Percentiles rank a stretch among this genome's conserved stretches.
Conservation (phyloP, 2,329 filamentous ascomycete genomes). For the Tolypocladium sp. region DNA sequence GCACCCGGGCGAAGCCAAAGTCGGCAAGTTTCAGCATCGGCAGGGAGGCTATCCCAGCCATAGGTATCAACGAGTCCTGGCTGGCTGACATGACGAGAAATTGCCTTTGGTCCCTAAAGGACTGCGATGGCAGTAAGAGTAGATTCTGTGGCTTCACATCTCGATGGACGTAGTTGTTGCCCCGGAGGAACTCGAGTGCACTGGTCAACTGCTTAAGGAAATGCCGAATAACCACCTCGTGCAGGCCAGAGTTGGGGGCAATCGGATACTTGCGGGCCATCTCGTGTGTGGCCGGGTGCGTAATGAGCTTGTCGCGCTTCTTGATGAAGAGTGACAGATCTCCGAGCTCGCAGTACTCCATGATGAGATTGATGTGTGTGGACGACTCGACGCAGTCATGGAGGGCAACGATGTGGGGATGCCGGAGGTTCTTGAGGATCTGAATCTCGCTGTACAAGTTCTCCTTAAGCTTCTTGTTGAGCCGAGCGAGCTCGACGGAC, state of each 20-base stretch:
- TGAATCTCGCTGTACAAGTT: slow-evolving; percentile 94
- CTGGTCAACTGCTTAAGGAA: slow-evolving; percentile 93
- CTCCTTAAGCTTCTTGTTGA: slow-evolving; percentile 93
- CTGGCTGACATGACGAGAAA: slow-evolving; percentile 65
- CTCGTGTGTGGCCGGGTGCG: slow-evolving; percentile 73
- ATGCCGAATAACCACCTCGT: slow-evolving; percentile 94
- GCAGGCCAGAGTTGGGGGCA: slow-evolving; percentile 70
- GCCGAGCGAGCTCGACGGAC: slow-evolving; percentile 80
- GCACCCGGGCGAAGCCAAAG: slow-evolving; percentile 92
- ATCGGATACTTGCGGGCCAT: slow-evolving; percentile 93
- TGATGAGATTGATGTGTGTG: slow-evolving; percentile 88
- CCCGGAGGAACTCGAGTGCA: slow-evolving; percentile 79
- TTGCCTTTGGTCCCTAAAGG: slow-evolving; percentile 49
- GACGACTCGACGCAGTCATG: slow-evolving; percentile 87
- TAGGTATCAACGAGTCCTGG: slow-evolving; percentile 70
- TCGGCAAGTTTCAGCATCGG: slow-evolving; percentile 97
- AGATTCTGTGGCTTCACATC: slow-evolving; percentile 98
- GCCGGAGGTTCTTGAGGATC: slow-evolving; percentile 86
- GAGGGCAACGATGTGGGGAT: slow-evolving; percentile 93
- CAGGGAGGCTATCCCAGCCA: slow-evolving; percentile 70
- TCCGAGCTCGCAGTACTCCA: slow-evolving; percentile 96
- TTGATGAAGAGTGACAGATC: slow-evolving; percentile 95
- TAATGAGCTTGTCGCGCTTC: slow-evolving; percentile 72
- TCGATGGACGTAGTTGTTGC: slow-evolving; percentile 83
- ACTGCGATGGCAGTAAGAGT: slow-evolving; percentile 72